Percentiles rank a stretch among this genome's conserved stretches.
Evolutionary conservation across 2,329 filamentous ascomycete genomes (phyloP).

Genomic region (Colletotrichum tamarilloi): DNA sequence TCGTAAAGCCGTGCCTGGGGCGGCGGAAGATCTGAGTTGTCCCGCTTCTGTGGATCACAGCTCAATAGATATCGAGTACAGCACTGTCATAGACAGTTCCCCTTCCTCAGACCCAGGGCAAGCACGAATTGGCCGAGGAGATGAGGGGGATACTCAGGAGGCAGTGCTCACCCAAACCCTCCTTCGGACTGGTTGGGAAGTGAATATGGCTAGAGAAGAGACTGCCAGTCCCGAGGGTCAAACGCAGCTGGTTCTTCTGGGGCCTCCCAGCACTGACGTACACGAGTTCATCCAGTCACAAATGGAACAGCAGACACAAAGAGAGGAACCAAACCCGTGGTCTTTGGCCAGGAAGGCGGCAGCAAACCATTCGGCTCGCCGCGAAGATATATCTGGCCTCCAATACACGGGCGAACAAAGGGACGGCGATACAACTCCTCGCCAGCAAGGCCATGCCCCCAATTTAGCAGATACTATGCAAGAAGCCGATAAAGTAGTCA

Average conservation of each 20-base stretch:
- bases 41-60: background rate
- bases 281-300: conserved; percentile 3
- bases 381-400: background rate
- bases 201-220: conserved; percentile 20
- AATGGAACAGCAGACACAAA: background rate
- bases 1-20: too few relatives aligned
- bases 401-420: background rate
- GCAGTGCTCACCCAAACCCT: background rate
- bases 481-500: background rate
- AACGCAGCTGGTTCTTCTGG: background rate
- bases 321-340: conserved; percentile 32
- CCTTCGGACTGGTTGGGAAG: conserved; percentile 16
- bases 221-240: conserved; percentile 8
- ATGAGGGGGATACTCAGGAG: background rate
- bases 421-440: background rate
- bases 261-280: background rate
- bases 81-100: background rate
- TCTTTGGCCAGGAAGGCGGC: conserved; percentile 21
- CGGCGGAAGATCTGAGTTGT: background rate
- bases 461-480: background rate
- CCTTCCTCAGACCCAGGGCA: background rate
- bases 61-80: background rate
- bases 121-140: background rate
- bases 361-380: background rate
- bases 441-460: background rate